Evolutionary conservation across 2,329 filamentous ascomycete genomes (phyloP).

Genomic region (Pleurostoma richardsiae): DNA sequence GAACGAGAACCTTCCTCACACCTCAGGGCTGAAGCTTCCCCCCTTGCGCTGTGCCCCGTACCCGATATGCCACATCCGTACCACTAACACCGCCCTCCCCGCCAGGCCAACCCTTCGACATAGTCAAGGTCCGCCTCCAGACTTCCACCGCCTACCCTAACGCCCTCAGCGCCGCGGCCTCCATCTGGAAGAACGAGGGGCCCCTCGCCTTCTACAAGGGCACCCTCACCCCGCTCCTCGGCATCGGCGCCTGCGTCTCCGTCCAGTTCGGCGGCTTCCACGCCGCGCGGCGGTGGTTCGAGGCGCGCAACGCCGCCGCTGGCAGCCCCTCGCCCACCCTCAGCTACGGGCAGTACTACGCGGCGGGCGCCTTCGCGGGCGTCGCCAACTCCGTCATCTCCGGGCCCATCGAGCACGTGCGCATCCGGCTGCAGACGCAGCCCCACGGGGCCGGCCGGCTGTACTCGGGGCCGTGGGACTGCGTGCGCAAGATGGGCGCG

Average conservation of each 20-base stretch:
- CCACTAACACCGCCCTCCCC: too few relatives aligned
- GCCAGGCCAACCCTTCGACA: conserved; percentile 72
- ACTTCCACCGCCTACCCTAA: conserved; percentile 77
- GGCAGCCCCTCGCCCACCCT: conserved; percentile 37
- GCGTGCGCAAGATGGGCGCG: conserved; percentile 74
- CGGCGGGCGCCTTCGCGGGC: conserved; percentile 86
- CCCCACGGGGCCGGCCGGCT: conserved; percentile 77
- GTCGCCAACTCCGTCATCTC: conserved; percentile 85
- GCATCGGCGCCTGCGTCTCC: conserved; percentile 96
- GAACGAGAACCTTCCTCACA: too few relatives aligned
- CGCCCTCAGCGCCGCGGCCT: conserved; percentile 73
- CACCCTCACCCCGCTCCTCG: conserved; percentile 87
- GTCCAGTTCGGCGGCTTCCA: conserved; percentile 98
- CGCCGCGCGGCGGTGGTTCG: conserved; percentile 80
- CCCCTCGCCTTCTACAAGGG: conserved; percentile 96
- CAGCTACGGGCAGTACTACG: conserved; percentile 18
- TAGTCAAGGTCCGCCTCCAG: conserved; percentile 95
- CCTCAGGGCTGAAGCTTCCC: too few relatives aligned
- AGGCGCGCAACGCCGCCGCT: conserved; percentile 63
- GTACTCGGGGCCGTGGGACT: conserved; percentile 84
- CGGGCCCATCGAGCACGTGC: conserved; percentile 91
- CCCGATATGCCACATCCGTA: too few relatives aligned
- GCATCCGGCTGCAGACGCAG: conserved; percentile 93
- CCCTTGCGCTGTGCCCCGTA: too few relatives aligned
- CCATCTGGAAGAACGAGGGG: conserved; percentile 86